These are phyloP conservation scores for Rhodosporidiobolus sp. DNA, from an alignment of 768 basidiomycete genomes.

Conservation along the genomic window DNA sequence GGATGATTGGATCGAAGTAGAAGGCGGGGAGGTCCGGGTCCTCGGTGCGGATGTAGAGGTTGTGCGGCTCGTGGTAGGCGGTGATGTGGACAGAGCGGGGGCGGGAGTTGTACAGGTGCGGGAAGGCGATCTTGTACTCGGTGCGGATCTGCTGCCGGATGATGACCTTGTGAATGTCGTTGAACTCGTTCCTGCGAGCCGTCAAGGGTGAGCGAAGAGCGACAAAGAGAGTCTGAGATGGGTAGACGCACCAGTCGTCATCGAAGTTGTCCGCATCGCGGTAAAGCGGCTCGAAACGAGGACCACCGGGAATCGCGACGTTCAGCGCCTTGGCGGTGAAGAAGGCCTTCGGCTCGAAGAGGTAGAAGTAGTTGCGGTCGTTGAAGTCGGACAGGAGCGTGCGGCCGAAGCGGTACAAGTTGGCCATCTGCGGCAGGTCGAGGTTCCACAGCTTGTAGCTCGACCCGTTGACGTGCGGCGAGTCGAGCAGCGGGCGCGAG, in stretches of 20 bases:
- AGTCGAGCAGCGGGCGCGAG: constrained; percentile 86
- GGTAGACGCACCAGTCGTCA: constrained; percentile 61
- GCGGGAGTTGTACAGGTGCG: constrained; percentile 95
- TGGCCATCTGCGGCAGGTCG: constrained; percentile 90
- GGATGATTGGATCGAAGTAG: constrained; percentile 98
- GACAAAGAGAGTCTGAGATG: too few species aligned
- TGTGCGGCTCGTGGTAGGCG: constrained; percentile 89
- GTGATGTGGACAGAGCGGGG: constrained; percentile 91
- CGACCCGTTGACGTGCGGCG: constrained; percentile 78
- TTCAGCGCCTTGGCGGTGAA: constrained; percentile 97
- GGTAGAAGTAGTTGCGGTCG: constrained; percentile 82
- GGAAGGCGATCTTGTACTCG: constrained; percentile 99
- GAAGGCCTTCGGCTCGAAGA: constrained; percentile 96
- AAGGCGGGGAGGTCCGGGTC: constrained; percentile 99
- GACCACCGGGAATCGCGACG: constrained; percentile 95
- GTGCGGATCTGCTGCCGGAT: constrained; percentile 98
- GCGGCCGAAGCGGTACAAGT: constrained; percentile 89
- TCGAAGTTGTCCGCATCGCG: constrained; percentile 96
- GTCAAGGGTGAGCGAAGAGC: too few species aligned
- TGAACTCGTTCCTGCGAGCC: constrained; percentile 58
- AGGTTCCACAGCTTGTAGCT: constrained; percentile 93
- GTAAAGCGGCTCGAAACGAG: constrained; percentile 93
- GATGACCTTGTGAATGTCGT: constrained; percentile 99
- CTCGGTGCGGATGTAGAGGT: constrained; percentile 97
- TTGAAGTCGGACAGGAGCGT: constrained; percentile 89